Evolutionary conservation across 306 rosid species (phyloP).

Genomic region (Alnus glutinosa): DNA sequence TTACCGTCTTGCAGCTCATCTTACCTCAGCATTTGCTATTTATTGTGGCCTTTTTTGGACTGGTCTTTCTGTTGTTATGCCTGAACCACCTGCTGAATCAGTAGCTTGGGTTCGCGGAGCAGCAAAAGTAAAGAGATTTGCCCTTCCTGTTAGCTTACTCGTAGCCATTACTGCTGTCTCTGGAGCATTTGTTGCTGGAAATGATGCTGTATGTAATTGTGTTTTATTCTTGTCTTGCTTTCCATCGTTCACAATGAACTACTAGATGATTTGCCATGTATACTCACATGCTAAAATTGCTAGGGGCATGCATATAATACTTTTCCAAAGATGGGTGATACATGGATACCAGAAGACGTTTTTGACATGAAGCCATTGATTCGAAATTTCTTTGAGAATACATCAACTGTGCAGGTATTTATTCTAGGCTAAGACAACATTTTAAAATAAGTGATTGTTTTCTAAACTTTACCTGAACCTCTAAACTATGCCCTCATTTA

Average conservation of each 20-base stretch:
- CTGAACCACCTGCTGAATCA: conserved; percentile 86
- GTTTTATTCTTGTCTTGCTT: conserved; percentile 15
- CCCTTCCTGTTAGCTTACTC: conserved; percentile 70
- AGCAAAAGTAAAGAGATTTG: conserved; percentile 76
- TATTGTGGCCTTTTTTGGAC: conserved; percentile 91
- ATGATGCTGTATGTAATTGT: conserved; percentile 72
- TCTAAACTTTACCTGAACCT: neutral
- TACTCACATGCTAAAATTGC: conserved; percentile 29
- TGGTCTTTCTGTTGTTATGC: conserved; percentile 87
- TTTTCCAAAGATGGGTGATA: conserved; percentile 88
- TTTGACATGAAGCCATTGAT: conserved; percentile 73
- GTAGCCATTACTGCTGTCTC: conserved; percentile 85
- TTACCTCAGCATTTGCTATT: conserved; percentile 90
- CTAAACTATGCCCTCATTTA: neutral
- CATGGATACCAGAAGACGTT: conserved; percentile 75
- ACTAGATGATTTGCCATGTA: conserved; percentile 8
- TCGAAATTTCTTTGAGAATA: conserved; percentile 91
- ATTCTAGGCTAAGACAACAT: conserved; percentile 3
- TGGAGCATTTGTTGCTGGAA: conserved; percentile 95
- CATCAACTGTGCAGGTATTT: conserved; percentile 73
- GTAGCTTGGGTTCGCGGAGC: conserved; percentile 84
- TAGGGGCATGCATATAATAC: conserved; percentile 90
- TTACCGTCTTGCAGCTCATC: conserved; percentile 95
- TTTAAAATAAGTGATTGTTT: neutral
- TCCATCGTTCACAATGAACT: conserved; percentile 15